Percentiles rank a stretch among this genome's conserved stretches.
Conservation (phyloP, 1,139 yeast species). For the Yarrowia galli region DNA sequence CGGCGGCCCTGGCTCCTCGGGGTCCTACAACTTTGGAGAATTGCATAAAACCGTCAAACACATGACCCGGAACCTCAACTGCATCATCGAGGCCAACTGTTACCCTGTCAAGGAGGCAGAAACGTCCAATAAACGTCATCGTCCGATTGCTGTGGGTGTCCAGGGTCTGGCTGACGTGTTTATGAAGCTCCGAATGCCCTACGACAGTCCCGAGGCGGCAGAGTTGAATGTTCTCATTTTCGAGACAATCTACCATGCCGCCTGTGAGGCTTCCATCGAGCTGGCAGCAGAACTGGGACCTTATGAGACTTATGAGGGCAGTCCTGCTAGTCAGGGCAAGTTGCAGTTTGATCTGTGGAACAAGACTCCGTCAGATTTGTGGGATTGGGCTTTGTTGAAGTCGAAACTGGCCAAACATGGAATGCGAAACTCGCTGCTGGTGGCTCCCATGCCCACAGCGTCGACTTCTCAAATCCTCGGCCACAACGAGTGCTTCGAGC, state of each 20-base stretch:
- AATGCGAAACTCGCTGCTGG: constrained; percentile 71
- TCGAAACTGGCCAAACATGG: constrained; percentile 61
- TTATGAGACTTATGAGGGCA: constrained; percentile 66
- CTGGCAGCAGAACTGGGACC: constrained; percentile 65
- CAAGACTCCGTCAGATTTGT: constrained; percentile 62
- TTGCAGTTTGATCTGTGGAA: constrained; percentile 78
- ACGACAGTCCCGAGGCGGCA: constrained; percentile 68
- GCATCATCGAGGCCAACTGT: constrained; percentile 68
- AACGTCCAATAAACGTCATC: constrained; percentile 66
- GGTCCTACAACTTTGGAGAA: constrained; percentile 63
- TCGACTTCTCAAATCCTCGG: constrained; percentile 84
- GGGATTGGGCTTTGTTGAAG: constrained; percentile 71
- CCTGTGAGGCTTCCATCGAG: constrained; percentile 74
- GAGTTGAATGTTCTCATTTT: constrained; percentile 70
- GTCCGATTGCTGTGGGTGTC: constrained; percentile 82
- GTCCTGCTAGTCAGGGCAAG: constrained; percentile 73
- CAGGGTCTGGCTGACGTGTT: constrained; percentile 82
- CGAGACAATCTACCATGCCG: constrained; percentile 84
- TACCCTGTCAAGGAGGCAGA: constrained; percentile 72
- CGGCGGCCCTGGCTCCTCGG: neutral
- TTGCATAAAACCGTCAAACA: constrained; percentile 69
- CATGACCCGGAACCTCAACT: constrained; percentile 67
- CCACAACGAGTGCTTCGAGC: constrained; percentile 81
- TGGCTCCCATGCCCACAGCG: constrained; percentile 91
- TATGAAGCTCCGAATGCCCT: constrained; percentile 68